Evolutionary conservation across 768 basidiomycete species (phyloP).

Genomic region (Scleroderma bovista): DNA sequence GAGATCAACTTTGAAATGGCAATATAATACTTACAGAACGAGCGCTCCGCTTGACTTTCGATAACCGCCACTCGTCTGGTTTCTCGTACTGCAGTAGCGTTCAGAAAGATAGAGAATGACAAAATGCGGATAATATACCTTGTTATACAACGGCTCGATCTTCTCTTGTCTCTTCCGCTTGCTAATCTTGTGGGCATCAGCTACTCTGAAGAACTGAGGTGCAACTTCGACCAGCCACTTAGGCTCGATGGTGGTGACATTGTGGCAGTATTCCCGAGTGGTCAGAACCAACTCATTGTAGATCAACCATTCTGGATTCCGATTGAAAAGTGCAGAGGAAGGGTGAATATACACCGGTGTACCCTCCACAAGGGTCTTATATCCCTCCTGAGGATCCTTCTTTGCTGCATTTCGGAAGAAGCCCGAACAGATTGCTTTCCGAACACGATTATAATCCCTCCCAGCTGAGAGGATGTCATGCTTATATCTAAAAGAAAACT

Average conservation of each 20-base stretch:
- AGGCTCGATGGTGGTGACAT: conserved; percentile 92
- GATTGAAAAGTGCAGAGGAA: conserved; percentile 93
- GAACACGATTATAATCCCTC: conserved; percentile 85
- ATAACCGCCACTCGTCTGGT: conserved; percentile 90
- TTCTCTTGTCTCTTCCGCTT: conserved; percentile 95
- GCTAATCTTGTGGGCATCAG: conserved; percentile 95
- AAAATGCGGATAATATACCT: conserved; percentile 33
- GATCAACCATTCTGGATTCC: conserved; percentile 92
- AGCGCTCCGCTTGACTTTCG: conserved; percentile 87
- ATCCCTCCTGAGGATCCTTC: conserved; percentile 97
- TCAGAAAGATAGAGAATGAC: background rate
- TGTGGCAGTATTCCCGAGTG: conserved; percentile 91
- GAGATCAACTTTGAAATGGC: conserved; percentile 1
- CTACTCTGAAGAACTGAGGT: conserved; percentile 98
- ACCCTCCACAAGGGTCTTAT: conserved; percentile 95
- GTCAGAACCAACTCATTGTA: conserved; percentile 96
- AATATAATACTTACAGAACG: conserved; percentile 53
- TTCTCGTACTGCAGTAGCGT: conserved; percentile 59
- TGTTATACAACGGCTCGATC: conserved; percentile 94
- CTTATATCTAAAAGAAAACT: conserved; percentile 62
- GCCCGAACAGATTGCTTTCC: conserved; percentile 94
- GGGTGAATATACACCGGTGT: conserved; percentile 99
- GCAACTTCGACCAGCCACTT: conserved; percentile 99
- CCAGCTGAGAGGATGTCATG: conserved; percentile 95
- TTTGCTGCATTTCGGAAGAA: conserved; percentile 99